These are phyloP conservation scores for Chloris gayana DNA, from an alignment of 176 grass and related monocot species.

Conservation along the genomic window DNA sequence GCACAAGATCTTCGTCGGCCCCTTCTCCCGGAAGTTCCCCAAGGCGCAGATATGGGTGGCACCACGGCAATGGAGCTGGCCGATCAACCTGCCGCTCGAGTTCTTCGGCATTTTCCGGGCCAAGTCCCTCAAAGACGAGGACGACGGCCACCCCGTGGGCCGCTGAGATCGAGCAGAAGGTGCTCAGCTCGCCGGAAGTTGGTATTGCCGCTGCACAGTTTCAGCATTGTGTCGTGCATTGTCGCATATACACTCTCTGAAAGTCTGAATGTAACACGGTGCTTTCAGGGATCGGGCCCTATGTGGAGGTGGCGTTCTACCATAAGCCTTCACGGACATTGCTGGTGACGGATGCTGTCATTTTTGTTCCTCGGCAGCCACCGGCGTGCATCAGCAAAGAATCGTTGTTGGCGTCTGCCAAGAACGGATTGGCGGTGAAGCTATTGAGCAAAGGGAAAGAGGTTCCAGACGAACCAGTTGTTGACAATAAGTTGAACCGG, in stretches of 20 bases:
- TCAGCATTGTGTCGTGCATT: neutral
- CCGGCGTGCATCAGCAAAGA: constrained; percentile 92
- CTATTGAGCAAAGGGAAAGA: constrained; percentile 92
- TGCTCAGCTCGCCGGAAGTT: constrained; percentile 96
- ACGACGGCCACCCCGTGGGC: constrained; percentile 77
- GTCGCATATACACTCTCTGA: neutral
- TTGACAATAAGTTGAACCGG: constrained; percentile 70
- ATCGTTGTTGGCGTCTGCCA: constrained; percentile 79
- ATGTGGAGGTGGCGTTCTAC: constrained; percentile 93
- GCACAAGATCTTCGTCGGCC: constrained; percentile 95
- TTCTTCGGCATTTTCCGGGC: constrained; percentile 95
- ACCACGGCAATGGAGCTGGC: constrained; percentile 97
- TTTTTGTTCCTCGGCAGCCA: constrained; percentile 80
- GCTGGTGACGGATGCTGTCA: constrained; percentile 89
- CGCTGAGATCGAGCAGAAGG: constrained; percentile 88
- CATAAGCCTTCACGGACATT: constrained; percentile 77
- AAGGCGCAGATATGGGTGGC: constrained; percentile 88
- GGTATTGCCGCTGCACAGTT: constrained; percentile 47
- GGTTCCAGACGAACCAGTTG: constrained; percentile 76
- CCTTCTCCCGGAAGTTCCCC: constrained; percentile 95
- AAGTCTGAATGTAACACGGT: neutral
- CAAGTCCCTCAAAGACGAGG: constrained; percentile 75
- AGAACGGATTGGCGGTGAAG: constrained; percentile 94
- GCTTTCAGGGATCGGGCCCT: constrained; percentile 89
- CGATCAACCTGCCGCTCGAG: constrained; percentile 89